Evolutionary conservation across 1,284 basidiomycete genomes (phyloP).

Genomic region (Boletellus deceptivus): DNA sequence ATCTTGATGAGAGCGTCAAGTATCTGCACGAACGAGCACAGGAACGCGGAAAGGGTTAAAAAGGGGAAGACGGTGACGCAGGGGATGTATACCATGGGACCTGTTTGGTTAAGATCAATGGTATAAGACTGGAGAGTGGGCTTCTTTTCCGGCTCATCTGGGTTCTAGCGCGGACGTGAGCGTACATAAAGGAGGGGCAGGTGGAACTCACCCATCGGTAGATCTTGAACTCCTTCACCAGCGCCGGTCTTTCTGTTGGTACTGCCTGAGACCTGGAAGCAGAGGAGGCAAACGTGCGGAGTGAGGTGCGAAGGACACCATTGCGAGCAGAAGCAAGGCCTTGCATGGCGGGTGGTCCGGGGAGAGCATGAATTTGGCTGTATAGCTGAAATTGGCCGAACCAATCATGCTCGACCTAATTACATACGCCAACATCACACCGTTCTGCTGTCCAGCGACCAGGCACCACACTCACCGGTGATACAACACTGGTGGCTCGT

Average conservation of each 20-base stretch:
- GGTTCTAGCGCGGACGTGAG: slow-evolving; percentile 61
- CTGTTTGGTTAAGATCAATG: slow-evolving; percentile 92
- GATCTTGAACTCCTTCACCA: slow-evolving; percentile 90
- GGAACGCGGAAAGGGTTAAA: too few species aligned
- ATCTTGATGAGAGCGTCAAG: slow-evolving; percentile 97
- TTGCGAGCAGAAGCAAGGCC: not conserved
- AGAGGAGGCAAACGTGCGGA: slow-evolving; percentile 43
- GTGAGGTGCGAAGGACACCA: slow-evolving; percentile 10
- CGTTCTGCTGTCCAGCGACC: too few species aligned
- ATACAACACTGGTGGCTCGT: too few species aligned
- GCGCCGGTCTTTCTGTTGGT: slow-evolving; percentile 39
- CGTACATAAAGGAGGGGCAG: fast-evolving
- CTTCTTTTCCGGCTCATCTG: slow-evolving; percentile 91
- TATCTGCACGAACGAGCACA: slow-evolving; percentile 43
- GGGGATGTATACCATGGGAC: slow-evolving; percentile 79
- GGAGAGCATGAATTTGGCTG: slow-evolving; percentile 12
- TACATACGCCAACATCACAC: too few species aligned
- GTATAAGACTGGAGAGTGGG: slow-evolving; percentile 90
- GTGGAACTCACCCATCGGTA: slow-evolving; percentile 82
- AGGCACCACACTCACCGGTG: too few species aligned
- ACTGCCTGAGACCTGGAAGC: slow-evolving; percentile 41
- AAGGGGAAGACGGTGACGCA: not conserved
- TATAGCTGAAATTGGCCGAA: slow-evolving; percentile 14
- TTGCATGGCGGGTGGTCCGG: slow-evolving; percentile 9
- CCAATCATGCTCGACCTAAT: slow-evolving; percentile 20